Base-by-base conservation (phyloP, 2,329 filamentous ascomycete genomes). In the Plenodomus biglobosus region DNA sequence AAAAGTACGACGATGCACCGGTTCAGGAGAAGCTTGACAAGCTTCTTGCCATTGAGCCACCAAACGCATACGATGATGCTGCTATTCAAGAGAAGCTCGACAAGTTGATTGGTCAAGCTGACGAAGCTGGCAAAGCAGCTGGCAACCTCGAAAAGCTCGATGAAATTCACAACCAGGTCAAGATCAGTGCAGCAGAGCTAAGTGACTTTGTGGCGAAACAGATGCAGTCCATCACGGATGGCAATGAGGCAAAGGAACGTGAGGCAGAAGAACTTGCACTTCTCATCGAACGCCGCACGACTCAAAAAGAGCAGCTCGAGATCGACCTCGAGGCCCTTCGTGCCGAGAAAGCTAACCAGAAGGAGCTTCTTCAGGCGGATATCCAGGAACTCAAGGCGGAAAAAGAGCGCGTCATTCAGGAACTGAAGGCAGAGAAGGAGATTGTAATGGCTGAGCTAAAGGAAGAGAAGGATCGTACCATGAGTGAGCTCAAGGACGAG, bases 151-250 rank as follows among this genome's bases (percentile, higher is more conserved):
- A 88, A 53, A 88, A 89, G 19, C 81, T 99, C 4, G 90, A 96
- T 58, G 83, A 91, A 69, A 94, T 97, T 42, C 90, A 96, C 64
- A 81, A 88, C 56, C 88, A 95, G 59, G 90, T 99, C 47, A 84
- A 90, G 68, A 81, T 85, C 50, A 95, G 90, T 1, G 91, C 92
- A 1, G 83, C 85, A 17, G 90, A 95, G 65, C 86, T 99, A 45
- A 87, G 87, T 2, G 83, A 86, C 36, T 96, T 96, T 67, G 82
- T 97, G 17, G 81, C 86, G 2, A 78, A 79, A 2, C 92, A 96
- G 69, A 88, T 85, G 18, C 83, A 86, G 64, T 83, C 87, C 18
- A 88, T 90, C 52, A 79, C 82, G 1, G 82, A 92, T 53, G 88
- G 92, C 35, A 85, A 90, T 52, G 88, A 94, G 55, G 85, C 86